Evolutionary conservation across 345 rosid species (phyloP).

Genomic region (Schrenkiella parvula): DNA sequence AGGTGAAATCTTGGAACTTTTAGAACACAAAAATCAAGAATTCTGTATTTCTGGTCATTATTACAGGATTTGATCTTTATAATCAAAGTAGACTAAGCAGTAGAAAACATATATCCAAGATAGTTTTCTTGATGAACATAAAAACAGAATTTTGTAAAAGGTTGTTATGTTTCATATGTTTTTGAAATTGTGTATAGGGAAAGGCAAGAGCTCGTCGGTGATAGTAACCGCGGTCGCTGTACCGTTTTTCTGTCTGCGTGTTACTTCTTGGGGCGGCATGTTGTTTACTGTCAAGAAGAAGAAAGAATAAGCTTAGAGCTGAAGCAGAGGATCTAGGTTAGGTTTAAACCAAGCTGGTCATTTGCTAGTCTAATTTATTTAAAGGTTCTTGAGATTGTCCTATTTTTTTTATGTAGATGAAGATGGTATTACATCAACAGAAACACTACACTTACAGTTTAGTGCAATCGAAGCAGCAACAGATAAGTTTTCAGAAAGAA

Average conservation of each 20-base stretch:
- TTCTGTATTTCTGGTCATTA: neutral
- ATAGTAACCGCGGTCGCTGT: conserved; percentile 33
- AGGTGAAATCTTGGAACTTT: conserved; percentile 1
- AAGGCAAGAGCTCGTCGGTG: conserved; percentile 18
- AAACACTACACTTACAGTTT: conserved; percentile 45
- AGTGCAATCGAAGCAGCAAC: conserved; percentile 42
- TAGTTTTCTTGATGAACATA: neutral
- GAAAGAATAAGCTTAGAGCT: conserved; percentile 26
- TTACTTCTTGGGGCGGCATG: conserved; percentile 30
- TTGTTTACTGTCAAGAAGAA: conserved; percentile 31
- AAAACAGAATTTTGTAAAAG: neutral
- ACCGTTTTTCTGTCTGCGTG: conserved; percentile 23
- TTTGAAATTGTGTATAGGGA: conserved; percentile 27
- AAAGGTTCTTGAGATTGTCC: neutral
- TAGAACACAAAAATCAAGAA: neutral
- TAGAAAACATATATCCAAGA: neutral
- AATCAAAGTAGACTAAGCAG: neutral
- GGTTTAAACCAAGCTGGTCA: neutral
- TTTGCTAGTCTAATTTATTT: neutral
- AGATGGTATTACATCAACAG: conserved; percentile 32
- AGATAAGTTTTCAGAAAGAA: conserved; percentile 43
- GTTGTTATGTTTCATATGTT: neutral
- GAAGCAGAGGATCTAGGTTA: conserved; percentile 33
- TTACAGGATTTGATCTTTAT: neutral
- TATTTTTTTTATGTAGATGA: conserved; percentile 21